A percentile compares a stretch with the other conserved stretches of the same genome.
Conservation (phyloP, 495 filamentous ascomycete species). For the Neurospora sp. region DNA sequence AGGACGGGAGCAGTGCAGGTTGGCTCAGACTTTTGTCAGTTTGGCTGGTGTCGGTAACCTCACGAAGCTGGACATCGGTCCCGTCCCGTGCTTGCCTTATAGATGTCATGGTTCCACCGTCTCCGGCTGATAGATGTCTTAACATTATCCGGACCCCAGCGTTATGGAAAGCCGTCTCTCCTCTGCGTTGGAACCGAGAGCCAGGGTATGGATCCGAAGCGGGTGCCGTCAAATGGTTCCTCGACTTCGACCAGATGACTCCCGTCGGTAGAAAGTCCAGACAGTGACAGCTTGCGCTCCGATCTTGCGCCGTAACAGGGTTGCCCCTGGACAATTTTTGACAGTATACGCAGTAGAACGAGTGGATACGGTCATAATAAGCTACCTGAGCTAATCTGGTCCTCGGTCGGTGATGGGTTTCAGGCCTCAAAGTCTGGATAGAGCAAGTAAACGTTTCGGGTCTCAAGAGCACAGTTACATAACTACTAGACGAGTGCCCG, state of each 20-base stretch:
- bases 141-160: not conserved
- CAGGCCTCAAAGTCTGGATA: not conserved
- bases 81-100: not conserved
- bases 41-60: not conserved
- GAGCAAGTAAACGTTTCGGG: not conserved
- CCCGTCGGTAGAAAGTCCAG: not conserved
- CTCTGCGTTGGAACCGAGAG: not conserved
- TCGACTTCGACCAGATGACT: not conserved
- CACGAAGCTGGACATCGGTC: not conserved
- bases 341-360: not conserved
- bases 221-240: not conserved
- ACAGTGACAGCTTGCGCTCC: not conserved
- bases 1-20: not conserved
- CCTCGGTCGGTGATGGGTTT: not conserved
- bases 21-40: not conserved
- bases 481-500: not conserved
- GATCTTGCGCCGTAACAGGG: not conserved
- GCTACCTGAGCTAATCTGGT: not conserved
- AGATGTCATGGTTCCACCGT: not conserved
- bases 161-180: not conserved
- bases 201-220: not conserved
- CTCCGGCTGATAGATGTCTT: not conserved
- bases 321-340: not conserved
- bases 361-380: not conserved
- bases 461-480: not conserved